These are phyloP conservation scores for Chaetomiaceae sp. DNA, from an alignment of 2,329 filamentous ascomycete genomes.

Conservation along the genomic window DNA sequence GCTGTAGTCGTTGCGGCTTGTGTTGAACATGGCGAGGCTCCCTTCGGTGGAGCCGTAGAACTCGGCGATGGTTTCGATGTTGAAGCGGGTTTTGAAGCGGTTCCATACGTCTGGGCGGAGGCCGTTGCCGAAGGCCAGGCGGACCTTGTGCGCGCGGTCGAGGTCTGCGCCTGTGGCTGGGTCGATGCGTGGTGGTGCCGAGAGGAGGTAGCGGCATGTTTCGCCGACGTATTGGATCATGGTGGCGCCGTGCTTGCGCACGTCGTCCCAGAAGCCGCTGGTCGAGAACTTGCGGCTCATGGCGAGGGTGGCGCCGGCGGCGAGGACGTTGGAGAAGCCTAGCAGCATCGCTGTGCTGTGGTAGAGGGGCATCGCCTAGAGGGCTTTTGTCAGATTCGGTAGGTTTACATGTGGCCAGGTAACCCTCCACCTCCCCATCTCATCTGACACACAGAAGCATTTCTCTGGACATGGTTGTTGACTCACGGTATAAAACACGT, in stretches of 20 bases:
- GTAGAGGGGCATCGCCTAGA: slow-evolving; percentile 82
- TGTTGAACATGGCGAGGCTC: slow-evolving; percentile 64
- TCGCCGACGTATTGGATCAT: slow-evolving; percentile 85
- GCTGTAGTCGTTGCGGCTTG: slow-evolving; percentile 65
- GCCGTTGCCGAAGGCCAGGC: slow-evolving; percentile 76
- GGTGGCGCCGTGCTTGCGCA: slow-evolving; percentile 64
- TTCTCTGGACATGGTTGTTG: too few species aligned
- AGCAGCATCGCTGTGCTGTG: slow-evolving; percentile 74
- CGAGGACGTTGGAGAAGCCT: slow-evolving; percentile 58
- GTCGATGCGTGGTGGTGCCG: slow-evolving; percentile 58
- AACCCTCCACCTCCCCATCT: too few species aligned
- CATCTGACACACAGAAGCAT: too few species aligned
- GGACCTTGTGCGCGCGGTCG: slow-evolving; percentile 69
- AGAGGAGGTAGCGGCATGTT: slow-evolving; percentile 75
- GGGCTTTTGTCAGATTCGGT: slow-evolving; percentile 18
- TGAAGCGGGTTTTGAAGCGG: slow-evolving; percentile 74
- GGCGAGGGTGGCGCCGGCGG: slow-evolving; percentile 60
- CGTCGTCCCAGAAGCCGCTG: slow-evolving; percentile 70
- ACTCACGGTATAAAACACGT: slow-evolving; percentile 70
- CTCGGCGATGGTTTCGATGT: slow-evolving; percentile 66
- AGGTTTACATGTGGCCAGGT: too few species aligned
- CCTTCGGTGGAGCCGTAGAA: slow-evolving; percentile 80
- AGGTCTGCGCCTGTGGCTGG: slow-evolving; percentile 60
- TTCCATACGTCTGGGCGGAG: slow-evolving; percentile 83
- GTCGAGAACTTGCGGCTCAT: slow-evolving; percentile 76